phyloP scores from a whole-genome alignment of 225 moss, liverwort and hornwort species.

The Ulota crispa region DNA sequence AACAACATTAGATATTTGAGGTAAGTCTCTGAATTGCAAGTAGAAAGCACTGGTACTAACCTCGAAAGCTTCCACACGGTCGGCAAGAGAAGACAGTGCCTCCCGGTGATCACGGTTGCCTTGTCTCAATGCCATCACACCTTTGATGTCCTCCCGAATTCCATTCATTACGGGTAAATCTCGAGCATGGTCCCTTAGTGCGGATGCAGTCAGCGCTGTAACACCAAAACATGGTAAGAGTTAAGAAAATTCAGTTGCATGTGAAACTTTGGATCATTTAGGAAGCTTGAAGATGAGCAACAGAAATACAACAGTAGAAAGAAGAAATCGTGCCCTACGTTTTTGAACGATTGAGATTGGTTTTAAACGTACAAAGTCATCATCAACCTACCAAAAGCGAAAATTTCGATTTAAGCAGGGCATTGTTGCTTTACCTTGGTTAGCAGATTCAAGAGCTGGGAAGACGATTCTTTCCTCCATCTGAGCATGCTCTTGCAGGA shows the following conservation, averaged over 20 bases:
- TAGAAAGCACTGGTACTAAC: slow-evolving; percentile 20
- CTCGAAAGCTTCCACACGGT: slow-evolving; percentile 51
- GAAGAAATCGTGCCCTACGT: too few species aligned
- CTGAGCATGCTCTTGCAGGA: slow-evolving; percentile 94
- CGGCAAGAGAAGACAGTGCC: slow-evolving; percentile 48
- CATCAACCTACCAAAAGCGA: neutral
- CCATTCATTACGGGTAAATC: slow-evolving; percentile 70
- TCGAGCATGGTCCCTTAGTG: slow-evolving; percentile 53
- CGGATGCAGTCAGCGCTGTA: slow-evolving; percentile 50
- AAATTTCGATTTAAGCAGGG: neutral
- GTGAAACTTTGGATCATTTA: too few species aligned
- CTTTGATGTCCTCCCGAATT: slow-evolving; percentile 65
- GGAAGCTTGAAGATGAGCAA: too few species aligned
- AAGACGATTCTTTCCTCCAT: slow-evolving; percentile 96
- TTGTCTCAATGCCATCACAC: slow-evolving; percentile 45
- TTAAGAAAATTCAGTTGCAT: too few species aligned
- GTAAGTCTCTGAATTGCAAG: neutral
- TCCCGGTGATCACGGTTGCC: slow-evolving; percentile 48
- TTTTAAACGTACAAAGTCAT: neutral
- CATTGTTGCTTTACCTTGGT: slow-evolving; percentile 51
- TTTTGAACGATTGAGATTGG: too few species aligned
- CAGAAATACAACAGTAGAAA: too few species aligned
- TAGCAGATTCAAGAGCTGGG: slow-evolving; percentile 67
- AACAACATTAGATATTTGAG: neutral
- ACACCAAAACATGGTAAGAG: neutral